phyloP scores from a whole-genome alignment of 108 stramenopile species.

The Aurantiochytrium sp. region DNA sequence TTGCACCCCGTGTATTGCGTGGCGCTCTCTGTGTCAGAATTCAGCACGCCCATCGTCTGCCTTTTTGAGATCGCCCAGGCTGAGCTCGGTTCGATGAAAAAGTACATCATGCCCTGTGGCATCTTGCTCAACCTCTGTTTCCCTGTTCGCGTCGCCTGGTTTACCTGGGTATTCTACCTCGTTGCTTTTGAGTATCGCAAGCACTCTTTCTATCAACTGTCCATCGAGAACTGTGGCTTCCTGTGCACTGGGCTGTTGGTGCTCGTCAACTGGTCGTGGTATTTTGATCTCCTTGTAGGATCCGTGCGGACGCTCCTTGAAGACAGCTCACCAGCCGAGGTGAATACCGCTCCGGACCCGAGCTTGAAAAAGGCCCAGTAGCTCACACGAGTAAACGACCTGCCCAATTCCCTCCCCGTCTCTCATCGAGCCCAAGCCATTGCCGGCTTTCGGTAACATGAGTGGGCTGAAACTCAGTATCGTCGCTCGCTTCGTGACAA shows the following conservation, averaged over 20 bases:
- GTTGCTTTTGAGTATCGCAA: neutral
- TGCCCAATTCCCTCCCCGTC: too few relatives aligned
- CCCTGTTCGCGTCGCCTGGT: neutral
- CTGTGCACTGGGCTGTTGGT: neutral
- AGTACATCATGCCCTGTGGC: neutral
- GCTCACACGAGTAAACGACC: neutral
- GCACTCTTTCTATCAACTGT: neutral
- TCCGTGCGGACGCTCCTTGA: neutral
- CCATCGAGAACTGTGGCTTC: neutral
- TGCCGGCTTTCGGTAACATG: too few relatives aligned
- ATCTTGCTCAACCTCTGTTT: neutral
- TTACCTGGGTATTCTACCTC: neutral
- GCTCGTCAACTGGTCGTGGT: neutral
- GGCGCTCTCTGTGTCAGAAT: neutral
- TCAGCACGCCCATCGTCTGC: neutral
- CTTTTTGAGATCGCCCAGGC: neutral
- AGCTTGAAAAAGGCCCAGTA: neutral
- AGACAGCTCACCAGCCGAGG: neutral
- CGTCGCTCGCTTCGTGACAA: too few relatives aligned
- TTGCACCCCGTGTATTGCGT: neutral
- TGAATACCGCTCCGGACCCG: neutral
- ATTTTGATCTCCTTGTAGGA: neutral
- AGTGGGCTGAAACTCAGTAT: too few relatives aligned
- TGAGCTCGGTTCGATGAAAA: neutral
- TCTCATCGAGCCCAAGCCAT: too few relatives aligned